Evolutionary conservation across 345 rosid species (phyloP), one percentile per base, ranked within the genome.

Genomic region (Psidium friedrichsthalianum): DNA sequence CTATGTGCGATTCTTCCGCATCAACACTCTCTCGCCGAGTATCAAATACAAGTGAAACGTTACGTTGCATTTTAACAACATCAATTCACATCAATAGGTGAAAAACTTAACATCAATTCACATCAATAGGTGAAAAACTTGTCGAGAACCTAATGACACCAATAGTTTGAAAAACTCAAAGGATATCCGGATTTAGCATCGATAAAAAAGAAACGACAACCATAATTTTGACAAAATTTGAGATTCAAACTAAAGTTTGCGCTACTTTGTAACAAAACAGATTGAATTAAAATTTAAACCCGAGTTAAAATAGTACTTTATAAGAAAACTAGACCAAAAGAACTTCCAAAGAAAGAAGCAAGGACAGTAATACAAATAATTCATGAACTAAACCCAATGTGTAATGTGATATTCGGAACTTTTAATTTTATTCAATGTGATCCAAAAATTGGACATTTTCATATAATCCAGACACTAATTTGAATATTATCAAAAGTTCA

Each of bases 11-110:
- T 64, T 64, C 76, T 29, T 29, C 76, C 76, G 29, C 11, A 32
- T 64, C 76, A 32, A 8, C 21, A 16, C 3, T 8, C 1, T n/a
- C n/a, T 0, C 0, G 22, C 2, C 0, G 22, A 64, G 6, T 64
- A 8, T 6, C 42, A 0, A 8, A 11, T 8, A 20, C 11, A 2
- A 3, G 40, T 6, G 16, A 59, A 59, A 14, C 6, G 9, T 12
- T 4, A 59, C 5, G 10, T 59, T 8, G 40, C 21, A 27, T 14
- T 59, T 27, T 27, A 27, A 59, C 20, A 27, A 59, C 10, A 27
- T 44, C 8, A 44, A 44, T 44, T 44, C 47, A 59, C 12, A 27
- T 59, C 21, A 0, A 13, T 6, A 6, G 32, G 47, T 44, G 47
- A 44, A 44, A 44, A 42, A 42, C 44, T 42, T 42, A 6, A 5